These are phyloP conservation scores for Ceratocystis papillata DNA, from an alignment of 2,329 filamentous ascomycete species.

Conservation along the genomic window DNA sequence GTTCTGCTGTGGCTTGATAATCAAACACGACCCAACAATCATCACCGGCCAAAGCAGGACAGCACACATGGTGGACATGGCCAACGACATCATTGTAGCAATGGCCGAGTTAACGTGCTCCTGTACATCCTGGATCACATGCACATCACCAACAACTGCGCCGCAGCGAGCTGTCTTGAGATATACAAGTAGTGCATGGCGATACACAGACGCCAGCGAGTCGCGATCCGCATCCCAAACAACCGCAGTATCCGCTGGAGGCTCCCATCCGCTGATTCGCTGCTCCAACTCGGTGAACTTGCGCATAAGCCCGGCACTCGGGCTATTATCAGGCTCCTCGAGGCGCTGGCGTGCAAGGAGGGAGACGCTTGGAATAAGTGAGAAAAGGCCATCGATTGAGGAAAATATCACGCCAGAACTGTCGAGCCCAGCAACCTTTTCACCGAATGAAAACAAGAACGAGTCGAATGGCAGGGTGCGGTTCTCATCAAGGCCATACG, in stretches of 20 bases:
- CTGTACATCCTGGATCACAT: slow-evolving; percentile 23
- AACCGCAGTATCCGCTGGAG: slow-evolving; percentile 16
- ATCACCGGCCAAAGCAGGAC: slow-evolving; percentile 23
- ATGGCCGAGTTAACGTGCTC: slow-evolving; percentile 23
- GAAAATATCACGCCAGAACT: slow-evolving; percentile 23
- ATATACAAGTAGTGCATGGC: slow-evolving; percentile 19
- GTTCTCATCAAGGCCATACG: slow-evolving; percentile 23
- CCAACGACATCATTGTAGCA: slow-evolving; percentile 23
- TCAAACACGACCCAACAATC: slow-evolving; percentile 23
- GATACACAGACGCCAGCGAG: slow-evolving; percentile 23
- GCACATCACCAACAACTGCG: slow-evolving; percentile 18
- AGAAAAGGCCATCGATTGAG: slow-evolving; percentile 23
- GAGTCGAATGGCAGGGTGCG: slow-evolving; percentile 22
- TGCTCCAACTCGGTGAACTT: slow-evolving; percentile 21
- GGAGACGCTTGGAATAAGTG: slow-evolving; percentile 18
- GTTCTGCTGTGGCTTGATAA: slow-evolving; percentile 24
- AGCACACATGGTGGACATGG: slow-evolving; percentile 23
- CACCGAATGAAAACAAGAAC: slow-evolving; percentile 21
- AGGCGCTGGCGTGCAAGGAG: slow-evolving; percentile 21
- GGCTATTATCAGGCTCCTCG: slow-evolving; percentile 20
- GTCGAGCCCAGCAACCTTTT: slow-evolving; percentile 19
- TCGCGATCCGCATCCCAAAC: slow-evolving; percentile 23
- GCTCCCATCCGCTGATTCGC: slow-evolving; percentile 21
- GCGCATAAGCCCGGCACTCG: slow-evolving; percentile 8
- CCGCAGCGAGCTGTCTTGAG: slow-evolving; percentile 22